Evolutionary conservation across 768 basidiomycete genomes (phyloP), one percentile per base, ranked within the genome.

Genomic region (Chalciporus sphaerocephalus): DNA sequence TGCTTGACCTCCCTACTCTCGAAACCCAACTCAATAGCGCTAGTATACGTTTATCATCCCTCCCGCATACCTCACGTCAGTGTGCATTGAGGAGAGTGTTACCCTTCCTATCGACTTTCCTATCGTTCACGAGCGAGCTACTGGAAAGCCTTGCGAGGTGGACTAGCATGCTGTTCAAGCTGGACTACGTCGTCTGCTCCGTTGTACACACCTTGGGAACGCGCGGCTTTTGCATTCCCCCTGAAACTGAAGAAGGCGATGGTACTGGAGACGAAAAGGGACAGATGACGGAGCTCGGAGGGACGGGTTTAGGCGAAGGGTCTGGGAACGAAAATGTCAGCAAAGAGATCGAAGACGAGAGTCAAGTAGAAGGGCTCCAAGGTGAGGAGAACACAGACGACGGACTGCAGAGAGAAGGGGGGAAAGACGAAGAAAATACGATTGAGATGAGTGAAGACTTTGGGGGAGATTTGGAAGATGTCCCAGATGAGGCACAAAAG

Each of bases 271-370:
- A 74, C 16, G 70, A 73, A 13, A 52, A 51, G 2, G 60, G 60
- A 7, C 51, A 60, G 2, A 64, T 69, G 8, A 72, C 74, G n/a
- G 68, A 70, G 18, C 72, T 74, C 6, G 88, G 76, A 27, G 95
- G 95, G 5, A 79, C 87, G 3, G 96, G 96, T 4, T 69, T 99
- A 41, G 96, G 96, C 2, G 82, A 88, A 54, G 96, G 96, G 1
- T 72, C 77, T 2, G 96, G 96, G 0, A 71, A 73, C 23, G 80
- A 95, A 62, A 87, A 97, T 57, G 86, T 93, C 46, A 92, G 89
- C 72, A 86, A 92, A 57, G 89, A 97, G 60, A 93, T 98, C 42
- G 85, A 94, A 59, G 93, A 97, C 46, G 93, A 98, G 67, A 87
- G 88, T 57, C 95, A 99, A 57, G 88, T 98, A 6, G 96, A 99